phyloP scores from a whole-genome alignment of 2,329 filamentous ascomycete genomes.

The Botryotinia globosa region DNA sequence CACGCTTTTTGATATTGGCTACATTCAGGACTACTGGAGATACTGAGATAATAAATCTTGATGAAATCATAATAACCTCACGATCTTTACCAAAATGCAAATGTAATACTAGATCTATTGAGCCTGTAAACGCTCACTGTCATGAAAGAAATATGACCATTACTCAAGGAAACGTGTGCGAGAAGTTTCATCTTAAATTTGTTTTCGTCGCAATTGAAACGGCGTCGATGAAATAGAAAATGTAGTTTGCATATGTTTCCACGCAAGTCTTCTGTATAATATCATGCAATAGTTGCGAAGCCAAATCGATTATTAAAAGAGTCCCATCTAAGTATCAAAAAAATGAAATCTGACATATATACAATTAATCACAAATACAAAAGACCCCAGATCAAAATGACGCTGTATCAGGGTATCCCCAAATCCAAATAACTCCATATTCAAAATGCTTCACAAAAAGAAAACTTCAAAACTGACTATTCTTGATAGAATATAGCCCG shows the following conservation, averaged over 20 bases:
- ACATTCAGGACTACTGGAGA: background rate
- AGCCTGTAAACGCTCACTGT: background rate
- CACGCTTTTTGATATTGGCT: background rate
- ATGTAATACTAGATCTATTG: background rate
- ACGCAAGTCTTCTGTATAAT: background rate
- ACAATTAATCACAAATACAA: background rate
- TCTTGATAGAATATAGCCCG: conserved; percentile 5
- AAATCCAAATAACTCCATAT: background rate
- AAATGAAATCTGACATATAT: too few species aligned
- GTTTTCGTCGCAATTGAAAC: background rate
- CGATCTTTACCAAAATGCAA: background rate
- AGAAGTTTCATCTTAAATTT: fast-evolving
- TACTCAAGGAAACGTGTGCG: background rate
- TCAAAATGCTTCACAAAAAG: background rate
- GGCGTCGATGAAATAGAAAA: background rate
- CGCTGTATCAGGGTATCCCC: background rate
- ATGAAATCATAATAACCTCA: background rate
- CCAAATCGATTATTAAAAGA: fast-evolving
- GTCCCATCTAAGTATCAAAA: background rate
- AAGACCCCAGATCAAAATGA: background rate
- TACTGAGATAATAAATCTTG: background rate
- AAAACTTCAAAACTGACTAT: background rate
- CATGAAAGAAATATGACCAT: background rate
- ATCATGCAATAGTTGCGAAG: background rate
- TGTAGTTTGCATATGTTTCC: background rate